Evolutionary conservation across 192 early-diverging fungal species (phyloP), one percentile per base, ranked within the genome.

Genomic region (Jimgerdemannia lactiflua): DNA sequence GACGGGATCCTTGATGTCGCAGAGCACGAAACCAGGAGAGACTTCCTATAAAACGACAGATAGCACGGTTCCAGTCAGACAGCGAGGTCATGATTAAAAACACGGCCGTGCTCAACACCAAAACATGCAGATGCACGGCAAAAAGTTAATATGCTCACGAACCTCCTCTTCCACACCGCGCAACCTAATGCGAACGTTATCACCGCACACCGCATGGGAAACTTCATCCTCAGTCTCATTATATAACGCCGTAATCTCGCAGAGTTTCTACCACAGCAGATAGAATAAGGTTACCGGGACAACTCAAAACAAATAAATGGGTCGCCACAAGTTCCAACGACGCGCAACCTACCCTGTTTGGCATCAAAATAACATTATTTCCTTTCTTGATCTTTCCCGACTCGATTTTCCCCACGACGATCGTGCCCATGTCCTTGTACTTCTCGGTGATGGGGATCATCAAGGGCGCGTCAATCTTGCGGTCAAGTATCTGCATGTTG

Each of bases 341-440:
- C 66, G 29, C 2, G 70, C 67, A 4, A 82, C 73, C 69, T 76
- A 91, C 90, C 86, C 89, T 93, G 85, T 97, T 96, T 72, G 98
- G 98, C 97, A 99, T 97, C 71, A 99, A 81, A 43, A 97, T 68
- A 3, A 99, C 86, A 74, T 74, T 78, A 71, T 96, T 93, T 43
- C 96, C 96, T 87, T 96, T 94, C 85, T 89, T 93, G 73, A 99
- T 82, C 67, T 86, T 85, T 41, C 98, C 98, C 43, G 95, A 93
- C 83, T 99, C 98, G 72, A 99, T 89, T 88, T 99, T 99, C 74
- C 98, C 98, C 17, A 92, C 91, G 44, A 98, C 88, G 49, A 99
- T 83, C 3, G 95, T 97, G 71, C 98, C 98, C 97, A 99, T 97
- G 79, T 99, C 97, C 82, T 94, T 95, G 88, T 95, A 95, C 79